phyloP scores from a whole-genome alignment of 768 basidiomycete species.

The Macrolepiota fuliginosa region DNA sequence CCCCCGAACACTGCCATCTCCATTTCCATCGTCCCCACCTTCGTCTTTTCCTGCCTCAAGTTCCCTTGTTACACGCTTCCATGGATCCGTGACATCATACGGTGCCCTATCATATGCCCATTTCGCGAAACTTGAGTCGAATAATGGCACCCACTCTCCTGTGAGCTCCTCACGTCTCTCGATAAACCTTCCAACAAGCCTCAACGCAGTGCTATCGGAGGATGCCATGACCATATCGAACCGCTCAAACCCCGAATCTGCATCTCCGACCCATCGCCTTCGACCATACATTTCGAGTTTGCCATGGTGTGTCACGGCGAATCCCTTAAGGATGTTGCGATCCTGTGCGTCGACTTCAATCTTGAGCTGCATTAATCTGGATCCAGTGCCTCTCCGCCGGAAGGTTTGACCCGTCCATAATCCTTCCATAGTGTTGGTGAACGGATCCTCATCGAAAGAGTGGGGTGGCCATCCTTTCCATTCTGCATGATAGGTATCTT shows the following conservation, averaged over 20 bases:
- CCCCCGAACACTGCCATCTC: too few relatives aligned
- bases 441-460: constrained; percentile 7
- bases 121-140: not conserved
- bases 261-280: not conserved
- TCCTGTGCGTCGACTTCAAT: not conserved
- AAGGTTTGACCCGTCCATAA: constrained; percentile 1
- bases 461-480: not conserved
- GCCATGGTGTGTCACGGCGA: not conserved
- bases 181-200: not conserved
- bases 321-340: not conserved
- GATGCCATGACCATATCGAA: constrained; percentile 1
- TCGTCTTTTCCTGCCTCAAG: not conserved
- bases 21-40: not conserved
- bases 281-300: not conserved
- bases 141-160: not conserved
- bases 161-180: not conserved
- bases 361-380: not conserved
- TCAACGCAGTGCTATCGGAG: constrained; percentile 2
- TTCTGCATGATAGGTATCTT: not conserved
- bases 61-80: not conserved
- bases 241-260: not conserved
- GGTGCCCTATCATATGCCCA: not conserved
- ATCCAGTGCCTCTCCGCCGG: not conserved
- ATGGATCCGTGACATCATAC: too few relatives aligned
- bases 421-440: not conserved